phyloP scores from a whole-genome alignment of 805 yeast species.

The Pichia cephalocereana region DNA sequence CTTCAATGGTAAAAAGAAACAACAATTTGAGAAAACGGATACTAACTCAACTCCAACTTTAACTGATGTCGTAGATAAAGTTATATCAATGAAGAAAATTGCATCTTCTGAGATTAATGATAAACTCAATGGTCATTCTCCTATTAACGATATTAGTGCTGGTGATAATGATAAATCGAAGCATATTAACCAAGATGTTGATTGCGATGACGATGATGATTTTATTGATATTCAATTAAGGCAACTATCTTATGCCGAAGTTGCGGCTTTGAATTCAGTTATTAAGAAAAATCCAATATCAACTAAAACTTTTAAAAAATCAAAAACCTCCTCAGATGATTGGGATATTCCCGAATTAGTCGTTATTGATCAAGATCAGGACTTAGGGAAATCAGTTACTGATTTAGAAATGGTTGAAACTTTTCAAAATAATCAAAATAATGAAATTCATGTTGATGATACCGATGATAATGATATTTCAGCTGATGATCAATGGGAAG shows the following conservation, averaged over 20 bases:
- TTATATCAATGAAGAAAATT: constrained; percentile 26
- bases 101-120: too few species aligned
- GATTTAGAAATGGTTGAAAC: constrained; percentile 24
- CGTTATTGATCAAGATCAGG: constrained; percentile 24
- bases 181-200: too few species aligned
- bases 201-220: constrained; percentile 26
- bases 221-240: constrained; percentile 39
- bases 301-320: not conserved
- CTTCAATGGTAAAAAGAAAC: not conserved
- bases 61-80: constrained; percentile 7
- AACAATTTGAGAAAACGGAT: not conserved
- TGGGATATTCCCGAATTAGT: not conserved
- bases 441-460: not conserved
- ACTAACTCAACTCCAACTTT: not conserved
- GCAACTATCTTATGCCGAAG: constrained; percentile 46
- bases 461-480: not conserved
- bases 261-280: constrained; percentile 26
- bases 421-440: constrained; percentile 12
- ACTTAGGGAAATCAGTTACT: constrained; percentile 25
- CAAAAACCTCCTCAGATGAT: not conserved
- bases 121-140: too few species aligned
- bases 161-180: too few species aligned
- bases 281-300: too few species aligned
- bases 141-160: too few species aligned
- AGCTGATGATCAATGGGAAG: constrained; percentile 5